Percentiles rank a stretch among this genome's conserved stretches.
Evolutionary conservation across 2,329 filamentous ascomycete species (phyloP).

Genomic region (Pleomassaria siparia): DNA sequence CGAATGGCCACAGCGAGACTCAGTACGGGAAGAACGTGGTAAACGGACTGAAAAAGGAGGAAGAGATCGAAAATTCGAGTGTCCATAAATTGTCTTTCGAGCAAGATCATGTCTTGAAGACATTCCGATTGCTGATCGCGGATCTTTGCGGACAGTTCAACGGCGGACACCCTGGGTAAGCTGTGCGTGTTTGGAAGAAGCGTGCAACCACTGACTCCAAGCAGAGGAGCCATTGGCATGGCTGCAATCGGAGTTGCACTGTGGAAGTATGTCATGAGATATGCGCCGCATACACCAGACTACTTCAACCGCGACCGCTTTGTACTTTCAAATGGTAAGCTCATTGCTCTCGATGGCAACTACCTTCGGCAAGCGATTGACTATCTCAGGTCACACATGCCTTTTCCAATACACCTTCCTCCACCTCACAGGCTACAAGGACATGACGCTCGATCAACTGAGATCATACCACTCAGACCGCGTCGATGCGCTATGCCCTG

Average conservation of each 20-base stretch:
- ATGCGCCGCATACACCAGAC: constrained; percentile 56
- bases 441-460: constrained; percentile 60
- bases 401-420: constrained; percentile 58
- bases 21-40: constrained; percentile 28
- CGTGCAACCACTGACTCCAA: constrained; percentile 4
- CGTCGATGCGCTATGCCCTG: constrained; percentile 55
- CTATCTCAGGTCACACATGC: constrained; percentile 50
- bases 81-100: constrained; percentile 25
- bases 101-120: constrained; percentile 58
- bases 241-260: constrained; percentile 63
- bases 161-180: constrained; percentile 68
- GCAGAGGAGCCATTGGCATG: constrained; percentile 60
- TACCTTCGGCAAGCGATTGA: background rate
- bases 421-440: constrained; percentile 56
- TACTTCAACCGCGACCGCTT: constrained; percentile 66
- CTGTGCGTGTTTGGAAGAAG: background rate
- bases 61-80: constrained; percentile 19
- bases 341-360: background rate
- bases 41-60: constrained; percentile 24
- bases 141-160: constrained; percentile 71
- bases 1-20: constrained; percentile 16
- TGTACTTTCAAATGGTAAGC: constrained; percentile 59
- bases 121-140: constrained; percentile 65
- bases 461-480: constrained; percentile 57
- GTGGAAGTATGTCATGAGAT: constrained; percentile 65